Evolutionary conservation across 148 eudicot species (phyloP), one percentile per base, ranked within the genome.

Genomic region (Heliosperma pusillum): DNA sequence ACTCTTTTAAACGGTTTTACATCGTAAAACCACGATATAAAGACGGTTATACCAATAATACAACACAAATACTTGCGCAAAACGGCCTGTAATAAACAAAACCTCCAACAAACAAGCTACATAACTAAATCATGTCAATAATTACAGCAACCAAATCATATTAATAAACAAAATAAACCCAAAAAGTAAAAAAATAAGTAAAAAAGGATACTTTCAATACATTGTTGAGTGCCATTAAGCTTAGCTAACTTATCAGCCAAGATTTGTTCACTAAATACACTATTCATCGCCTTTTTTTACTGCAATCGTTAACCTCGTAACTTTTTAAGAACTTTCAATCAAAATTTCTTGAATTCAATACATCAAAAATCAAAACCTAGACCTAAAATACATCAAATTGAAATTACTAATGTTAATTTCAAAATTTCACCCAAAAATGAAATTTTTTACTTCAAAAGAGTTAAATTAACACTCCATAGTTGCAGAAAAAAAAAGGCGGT

Each of bases 171-270:
- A 52, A 44, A 19, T 30, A 40, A 69, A 69, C 2, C 10, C 63
- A 56, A 2, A 11, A 4, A 13, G 4, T 22, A 58, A 15, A 67
- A 12, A 70, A 42, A 60, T 17, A 44, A 50, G 22, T 21, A 29
- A 45, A 74, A 45, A 65, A 90, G 93, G 92, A 91, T 93, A 93
- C 98, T 91, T 78, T 93, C 98, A 25, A 93, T 93, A 56, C 97
- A 91, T 79, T 93, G 98, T 78, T 93, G 98, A 59, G 91, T 84
- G 80, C 80, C 88, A 76, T 89, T 89, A 82, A 93, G 97, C 85
- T 89, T 93, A 24, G 98, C 85, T 25, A 93, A 90, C 97, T 93
- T 93, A 73, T 93, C 97, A 30, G 88, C 91, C 80, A 93, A 88
- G 42, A 91, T 87, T 77, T 91, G 84, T 71, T 93, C 92, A 72